Base-by-base conservation (phyloP, 176 grass and related monocot species). In the Oryza glaberrima region DNA sequence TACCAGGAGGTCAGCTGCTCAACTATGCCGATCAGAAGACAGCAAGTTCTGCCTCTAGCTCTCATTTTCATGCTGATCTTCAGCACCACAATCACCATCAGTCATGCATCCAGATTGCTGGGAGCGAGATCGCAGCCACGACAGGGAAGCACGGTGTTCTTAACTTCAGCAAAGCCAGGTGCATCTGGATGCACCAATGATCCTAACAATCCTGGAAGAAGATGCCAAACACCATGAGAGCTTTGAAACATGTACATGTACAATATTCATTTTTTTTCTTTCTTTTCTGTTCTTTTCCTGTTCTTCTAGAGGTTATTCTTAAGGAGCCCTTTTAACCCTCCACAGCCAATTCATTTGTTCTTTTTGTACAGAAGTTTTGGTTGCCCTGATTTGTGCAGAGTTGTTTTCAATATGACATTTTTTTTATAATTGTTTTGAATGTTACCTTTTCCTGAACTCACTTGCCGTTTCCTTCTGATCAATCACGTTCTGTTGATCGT, bases 151-250 rank as follows among this genome's bases (percentile, higher is more conserved):
- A 8, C 45, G 5, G 35, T 26, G 15, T 70, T 69, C 80, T 75
- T 71, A 66, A 41, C 88, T 63, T 83, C 46, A 3, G 64, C 46
- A 20, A 72, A 22, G 26, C 66, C 88, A 8, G 82, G 69, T 6
- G 73, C 85, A 12, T 93, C 88, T 9, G 75, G 81, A 9, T 86
- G 84, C 76, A 90, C 84, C 14, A 7, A 67, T 47, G 69, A 87
- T 76, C 80, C 87, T 4, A 87, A 83, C 35, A 90, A 84, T 66
- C 14, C 46, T 36, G 61, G 65, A 56, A 38, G 66, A 79, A 28
- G 25, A 78, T 92, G 86, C 68, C 81, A 19, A 17, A 36, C 10
- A 26, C 86, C 81, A 72, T 91, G 30, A 88, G 48, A 26, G 66
- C 47, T 63, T 82, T 46, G 26, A 61, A 40, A 20, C 45, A 65